Conservation (phyloP, 257 asterid species). For the Gentiana dahurica region DNA sequence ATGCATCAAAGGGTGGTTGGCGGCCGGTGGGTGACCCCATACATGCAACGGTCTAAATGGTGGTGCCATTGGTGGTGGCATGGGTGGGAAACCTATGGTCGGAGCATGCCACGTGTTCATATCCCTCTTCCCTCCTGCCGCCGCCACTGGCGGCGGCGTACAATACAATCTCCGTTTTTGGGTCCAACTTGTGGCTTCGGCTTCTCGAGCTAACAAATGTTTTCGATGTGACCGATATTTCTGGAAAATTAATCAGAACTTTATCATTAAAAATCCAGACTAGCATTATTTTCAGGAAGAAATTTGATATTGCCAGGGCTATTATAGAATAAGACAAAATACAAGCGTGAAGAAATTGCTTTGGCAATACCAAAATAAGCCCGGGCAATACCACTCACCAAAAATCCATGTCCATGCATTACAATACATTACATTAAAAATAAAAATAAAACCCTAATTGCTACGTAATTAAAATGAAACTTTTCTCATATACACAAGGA, state of each 20-base stretch:
- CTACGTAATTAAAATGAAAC: too few species aligned
- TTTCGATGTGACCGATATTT: constrained; percentile 80
- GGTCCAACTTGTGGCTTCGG: constrained; percentile 72
- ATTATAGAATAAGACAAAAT: too few species aligned
- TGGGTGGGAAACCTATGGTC: constrained; percentile 58
- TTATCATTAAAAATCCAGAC: too few species aligned
- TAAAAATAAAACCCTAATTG: too few species aligned
- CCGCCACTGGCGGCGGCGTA: constrained; percentile 6
- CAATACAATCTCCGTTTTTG: constrained; percentile 52
- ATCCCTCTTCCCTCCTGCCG: constrained; percentile 40
- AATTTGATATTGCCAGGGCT: too few species aligned
- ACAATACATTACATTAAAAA: too few species aligned
- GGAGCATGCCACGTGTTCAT: constrained; percentile 52
- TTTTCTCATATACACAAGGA: too few species aligned
- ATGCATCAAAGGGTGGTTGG: constrained; percentile 67
- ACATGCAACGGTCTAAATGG: constrained; percentile 78
- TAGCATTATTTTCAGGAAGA: too few species aligned
- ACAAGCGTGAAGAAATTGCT: too few species aligned
- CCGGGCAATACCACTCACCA: too few species aligned
- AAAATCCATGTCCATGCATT: too few species aligned
- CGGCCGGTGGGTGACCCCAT: constrained; percentile 88
- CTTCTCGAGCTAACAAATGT: constrained; percentile 73
- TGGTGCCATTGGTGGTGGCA: constrained; percentile 45
- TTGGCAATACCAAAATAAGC: too few species aligned
- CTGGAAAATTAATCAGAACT: constrained; percentile 25